A percentile compares a stretch with the other conserved stretches of the same genome.
Evolutionary conservation across 2,329 filamentous ascomycete species (phyloP).

Genomic region (Colletotrichum sp.): DNA sequence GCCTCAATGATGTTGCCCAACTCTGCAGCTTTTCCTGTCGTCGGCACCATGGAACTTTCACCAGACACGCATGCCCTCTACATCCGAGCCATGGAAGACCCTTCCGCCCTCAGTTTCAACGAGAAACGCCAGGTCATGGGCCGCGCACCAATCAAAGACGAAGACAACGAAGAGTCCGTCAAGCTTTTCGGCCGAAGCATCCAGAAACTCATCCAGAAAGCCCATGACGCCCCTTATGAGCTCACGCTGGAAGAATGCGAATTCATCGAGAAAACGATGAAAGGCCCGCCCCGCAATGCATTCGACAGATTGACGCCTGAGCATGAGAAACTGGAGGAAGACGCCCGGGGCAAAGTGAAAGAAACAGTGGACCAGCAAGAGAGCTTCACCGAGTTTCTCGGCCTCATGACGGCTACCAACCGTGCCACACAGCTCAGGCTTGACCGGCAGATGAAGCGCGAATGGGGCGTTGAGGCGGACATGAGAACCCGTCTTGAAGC

Average conservation of each 20-base stretch:
- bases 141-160: background rate
- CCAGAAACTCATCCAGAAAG: background rate
- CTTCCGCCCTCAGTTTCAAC: background rate
- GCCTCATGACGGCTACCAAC: background rate
- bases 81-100: background rate
- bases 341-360: background rate
- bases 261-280: background rate
- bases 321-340: background rate
- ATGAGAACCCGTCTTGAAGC: background rate
- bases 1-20: background rate
- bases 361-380: background rate
- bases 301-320: background rate
- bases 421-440: background rate
- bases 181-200: background rate
- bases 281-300: background rate
- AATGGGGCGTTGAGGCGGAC: background rate
- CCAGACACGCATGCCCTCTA: background rate
- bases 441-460: background rate
- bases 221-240: background rate
- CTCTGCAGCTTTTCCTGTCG: background rate
- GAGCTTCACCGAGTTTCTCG: background rate
- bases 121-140: background rate
- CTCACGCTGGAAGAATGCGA: background rate
- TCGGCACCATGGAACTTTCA: background rate
- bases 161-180: background rate